Evolutionary conservation across 306 rosid genomes (phyloP).

Genomic region (Medicago lupulina): DNA sequence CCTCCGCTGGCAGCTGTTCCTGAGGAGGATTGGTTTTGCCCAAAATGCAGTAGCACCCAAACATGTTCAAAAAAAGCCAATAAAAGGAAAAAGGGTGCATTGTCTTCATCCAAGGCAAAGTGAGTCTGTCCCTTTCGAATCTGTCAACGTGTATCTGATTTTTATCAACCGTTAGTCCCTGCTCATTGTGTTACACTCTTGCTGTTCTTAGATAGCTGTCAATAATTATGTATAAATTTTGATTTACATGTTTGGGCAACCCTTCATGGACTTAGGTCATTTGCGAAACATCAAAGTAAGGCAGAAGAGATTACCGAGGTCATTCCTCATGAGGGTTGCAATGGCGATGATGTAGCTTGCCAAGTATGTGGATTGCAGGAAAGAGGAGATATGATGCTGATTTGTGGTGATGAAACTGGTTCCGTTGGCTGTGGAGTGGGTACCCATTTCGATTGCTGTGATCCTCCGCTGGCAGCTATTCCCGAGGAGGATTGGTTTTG

Average conservation of each 20-base stretch:
- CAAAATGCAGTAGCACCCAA: conserved; percentile 55
- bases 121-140: conserved; percentile 15
- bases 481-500: conserved; percentile 95
- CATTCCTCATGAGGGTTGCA: conserved; percentile 36
- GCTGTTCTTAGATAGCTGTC: conserved; percentile 3
- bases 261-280: conserved; percentile 49
- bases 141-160: conserved; percentile 5
- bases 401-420: conserved; percentile 86
- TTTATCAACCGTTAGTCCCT: neutral
- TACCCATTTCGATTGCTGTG: conserved; percentile 83
- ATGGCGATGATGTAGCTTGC: conserved; percentile 56
- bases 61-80: conserved; percentile 45
- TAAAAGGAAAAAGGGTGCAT: conserved; percentile 58
- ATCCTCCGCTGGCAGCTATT: conserved; percentile 71
- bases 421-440: conserved; percentile 84
- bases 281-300: conserved; percentile 52
- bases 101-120: conserved; percentile 42
- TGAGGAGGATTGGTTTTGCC: conserved; percentile 88
- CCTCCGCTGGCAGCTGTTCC: conserved; percentile 80
- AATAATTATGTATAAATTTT: conserved; percentile 6
- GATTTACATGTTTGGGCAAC: conserved; percentile 6
- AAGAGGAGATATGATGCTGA: conserved; percentile 86
- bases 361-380: conserved; percentile 68
- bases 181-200: neutral
- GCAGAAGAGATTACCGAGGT: conserved; percentile 63